Conservation (phyloP, 805 yeast genomes). For the Schwanniomyces sp. region DNA sequence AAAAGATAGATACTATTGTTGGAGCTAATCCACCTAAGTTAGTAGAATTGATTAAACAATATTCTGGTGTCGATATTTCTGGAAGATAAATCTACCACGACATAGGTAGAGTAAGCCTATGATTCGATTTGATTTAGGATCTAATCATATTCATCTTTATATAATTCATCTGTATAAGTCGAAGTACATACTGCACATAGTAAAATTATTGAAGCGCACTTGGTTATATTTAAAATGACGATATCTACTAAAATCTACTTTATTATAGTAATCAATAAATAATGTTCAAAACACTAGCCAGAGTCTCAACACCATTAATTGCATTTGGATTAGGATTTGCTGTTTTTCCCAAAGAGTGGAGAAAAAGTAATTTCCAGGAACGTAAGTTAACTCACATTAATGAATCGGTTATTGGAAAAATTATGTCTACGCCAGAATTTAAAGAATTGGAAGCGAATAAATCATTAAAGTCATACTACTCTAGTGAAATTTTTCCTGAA, state of each 20-base stretch:
- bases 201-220: background rate
- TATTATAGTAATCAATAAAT: background rate
- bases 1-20: slow-evolving; percentile 53
- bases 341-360: slow-evolving; percentile 25
- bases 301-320: slow-evolving; percentile 25
- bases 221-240: background rate
- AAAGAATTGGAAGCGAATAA: slow-evolving; percentile 14
- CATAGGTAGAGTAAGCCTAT: background rate
- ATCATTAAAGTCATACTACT: slow-evolving; percentile 7
- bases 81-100: slow-evolving; percentile 6
- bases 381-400: slow-evolving; percentile 17
- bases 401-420: slow-evolving; percentile 15
- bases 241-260: background rate
- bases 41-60: slow-evolving; percentile 24
- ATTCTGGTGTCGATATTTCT: slow-evolving; percentile 26
- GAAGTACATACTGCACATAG: background rate
- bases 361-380: slow-evolving; percentile 15
- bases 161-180: background rate
- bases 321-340: slow-evolving; percentile 32
- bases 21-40: slow-evolving; percentile 60
- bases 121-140: background rate
- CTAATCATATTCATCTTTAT: background rate
- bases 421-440: slow-evolving; percentile 18
- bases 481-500: slow-evolving; percentile 43
- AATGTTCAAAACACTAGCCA: slow-evolving; percentile 28